Percentiles rank a stretch among this genome's conserved stretches.
Conservation (phyloP, 2,329 filamentous ascomycete genomes). For the Chaetomiaceae sp. region DNA sequence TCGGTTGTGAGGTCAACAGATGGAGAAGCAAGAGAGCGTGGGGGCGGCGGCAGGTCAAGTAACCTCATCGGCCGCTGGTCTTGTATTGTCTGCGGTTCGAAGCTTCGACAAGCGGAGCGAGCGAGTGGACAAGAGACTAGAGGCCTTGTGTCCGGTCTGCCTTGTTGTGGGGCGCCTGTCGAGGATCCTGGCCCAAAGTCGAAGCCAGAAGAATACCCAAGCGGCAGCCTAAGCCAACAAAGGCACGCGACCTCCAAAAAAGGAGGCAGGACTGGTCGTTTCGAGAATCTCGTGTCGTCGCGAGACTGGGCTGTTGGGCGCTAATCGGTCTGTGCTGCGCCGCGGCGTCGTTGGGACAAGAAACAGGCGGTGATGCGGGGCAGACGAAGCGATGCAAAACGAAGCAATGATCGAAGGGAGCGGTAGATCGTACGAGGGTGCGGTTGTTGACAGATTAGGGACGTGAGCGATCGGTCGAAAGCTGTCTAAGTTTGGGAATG, state of each 20-base stretch:
- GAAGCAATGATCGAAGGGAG: background rate
- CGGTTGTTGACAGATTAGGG: background rate
- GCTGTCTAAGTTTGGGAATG: background rate
- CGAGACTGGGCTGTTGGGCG: constrained; percentile 10
- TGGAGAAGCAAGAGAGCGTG: background rate
- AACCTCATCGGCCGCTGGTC: constrained; percentile 6
- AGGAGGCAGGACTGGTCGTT: background rate
- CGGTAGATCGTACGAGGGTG: background rate
- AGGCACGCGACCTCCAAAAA: background rate
- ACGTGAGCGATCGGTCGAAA: background rate
- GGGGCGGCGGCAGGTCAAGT: background rate
- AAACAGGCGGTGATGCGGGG: constrained; percentile 8
- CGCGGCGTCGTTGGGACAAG: background rate
- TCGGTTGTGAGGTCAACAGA: constrained; percentile 1
- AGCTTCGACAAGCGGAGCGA: background rate
- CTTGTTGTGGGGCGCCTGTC: background rate
- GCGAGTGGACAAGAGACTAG: background rate
- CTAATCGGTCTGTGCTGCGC: background rate
- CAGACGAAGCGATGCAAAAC: background rate
- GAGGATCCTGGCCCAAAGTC: background rate
- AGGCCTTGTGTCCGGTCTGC: background rate
- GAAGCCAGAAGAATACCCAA: constrained; percentile 1
- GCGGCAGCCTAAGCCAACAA: background rate
- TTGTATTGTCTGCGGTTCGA: background rate
- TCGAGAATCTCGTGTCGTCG: background rate